These are phyloP conservation scores for Amylocystis lapponica DNA, from an alignment of 768 basidiomycete species.

Conservation along the genomic window DNA sequence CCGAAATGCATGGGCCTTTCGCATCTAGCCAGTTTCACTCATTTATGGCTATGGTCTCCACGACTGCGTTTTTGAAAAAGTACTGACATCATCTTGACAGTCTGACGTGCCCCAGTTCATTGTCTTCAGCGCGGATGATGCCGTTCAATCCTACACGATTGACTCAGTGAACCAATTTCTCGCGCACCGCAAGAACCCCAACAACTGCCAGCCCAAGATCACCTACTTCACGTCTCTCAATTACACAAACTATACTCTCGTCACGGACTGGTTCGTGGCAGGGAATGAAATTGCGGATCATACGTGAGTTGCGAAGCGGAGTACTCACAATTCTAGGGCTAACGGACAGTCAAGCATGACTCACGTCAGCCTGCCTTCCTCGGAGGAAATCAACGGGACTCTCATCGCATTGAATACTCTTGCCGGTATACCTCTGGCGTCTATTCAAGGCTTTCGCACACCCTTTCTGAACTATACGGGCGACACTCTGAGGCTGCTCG, in stretches of 20 bases:
- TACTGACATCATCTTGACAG: conserved; percentile 25
- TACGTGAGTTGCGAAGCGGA: conserved; percentile 8
- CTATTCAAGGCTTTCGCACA: conserved; percentile 70
- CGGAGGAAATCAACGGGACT: conserved; percentile 71
- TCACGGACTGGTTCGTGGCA: conserved; percentile 76
- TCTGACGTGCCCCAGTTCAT: conserved; percentile 59
- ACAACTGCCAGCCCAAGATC: conserved; percentile 70
- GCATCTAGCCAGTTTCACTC: conserved; percentile 1
- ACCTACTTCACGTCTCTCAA: conserved; percentile 69
- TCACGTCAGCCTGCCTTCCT: conserved; percentile 58
- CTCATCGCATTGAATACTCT: conserved; percentile 74
- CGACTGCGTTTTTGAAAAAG: conserved; percentile 1
- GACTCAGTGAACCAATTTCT: conserved; percentile 72
- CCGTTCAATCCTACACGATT: conserved; percentile 70
- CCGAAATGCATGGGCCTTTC: conserved; percentile 6
- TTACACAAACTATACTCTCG: conserved; percentile 73
- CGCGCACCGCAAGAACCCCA: conserved; percentile 68
- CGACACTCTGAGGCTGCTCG: conserved; percentile 56
- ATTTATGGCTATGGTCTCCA: background rate
- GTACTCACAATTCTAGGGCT: background rate
- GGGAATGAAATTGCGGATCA: conserved; percentile 69
- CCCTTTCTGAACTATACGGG: conserved; percentile 65
- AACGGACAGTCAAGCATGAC: conserved; percentile 55
- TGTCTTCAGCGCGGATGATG: conserved; percentile 74
- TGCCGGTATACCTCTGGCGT: conserved; percentile 63